A percentile compares a stretch with the other conserved stretches of the same genome.
These are phyloP conservation scores for Hypseocharis bilobata DNA, from an alignment of 441 rosid species.

Conservation along the genomic window DNA sequence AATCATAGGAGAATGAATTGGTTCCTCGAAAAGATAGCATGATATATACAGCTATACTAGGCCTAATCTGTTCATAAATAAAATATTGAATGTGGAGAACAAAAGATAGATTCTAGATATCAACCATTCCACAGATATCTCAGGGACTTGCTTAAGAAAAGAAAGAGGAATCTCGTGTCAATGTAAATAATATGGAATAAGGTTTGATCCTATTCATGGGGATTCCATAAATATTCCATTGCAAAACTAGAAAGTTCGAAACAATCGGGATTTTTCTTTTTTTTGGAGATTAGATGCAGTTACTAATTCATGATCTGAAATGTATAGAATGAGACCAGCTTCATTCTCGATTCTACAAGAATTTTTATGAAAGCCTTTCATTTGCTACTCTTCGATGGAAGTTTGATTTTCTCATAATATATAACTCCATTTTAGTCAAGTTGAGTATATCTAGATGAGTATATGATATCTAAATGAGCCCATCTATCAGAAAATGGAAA, in stretches of 20 bases:
- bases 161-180: slow-evolving; percentile 1
- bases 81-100: too few species aligned
- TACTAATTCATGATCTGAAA: slow-evolving; percentile 8
- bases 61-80: too few species aligned
- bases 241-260: background rate
- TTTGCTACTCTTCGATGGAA: slow-evolving; percentile 15
- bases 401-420: background rate
- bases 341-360: slow-evolving; percentile 10
- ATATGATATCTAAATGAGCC: background rate
- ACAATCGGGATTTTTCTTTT: background rate
- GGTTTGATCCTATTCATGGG: slow-evolving; percentile 12
- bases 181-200: slow-evolving; percentile 9
- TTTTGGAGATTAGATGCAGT: slow-evolving; percentile 8
- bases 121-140: too few species aligned
- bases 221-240: slow-evolving; percentile 11
- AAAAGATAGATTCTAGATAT: too few species aligned
- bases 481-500: too few species aligned
- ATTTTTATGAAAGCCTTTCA: slow-evolving; percentile 10
- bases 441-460: background rate
- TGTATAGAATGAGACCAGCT: slow-evolving; percentile 9
- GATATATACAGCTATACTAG: too few species aligned
- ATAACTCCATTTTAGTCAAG: background rate
- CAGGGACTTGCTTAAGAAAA: too few species aligned
- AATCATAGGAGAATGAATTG: too few species aligned
- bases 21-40: background rate